Conservation (phyloP, 1,284 basidiomycete species). For the Heterobasidion parviporum region DNA sequence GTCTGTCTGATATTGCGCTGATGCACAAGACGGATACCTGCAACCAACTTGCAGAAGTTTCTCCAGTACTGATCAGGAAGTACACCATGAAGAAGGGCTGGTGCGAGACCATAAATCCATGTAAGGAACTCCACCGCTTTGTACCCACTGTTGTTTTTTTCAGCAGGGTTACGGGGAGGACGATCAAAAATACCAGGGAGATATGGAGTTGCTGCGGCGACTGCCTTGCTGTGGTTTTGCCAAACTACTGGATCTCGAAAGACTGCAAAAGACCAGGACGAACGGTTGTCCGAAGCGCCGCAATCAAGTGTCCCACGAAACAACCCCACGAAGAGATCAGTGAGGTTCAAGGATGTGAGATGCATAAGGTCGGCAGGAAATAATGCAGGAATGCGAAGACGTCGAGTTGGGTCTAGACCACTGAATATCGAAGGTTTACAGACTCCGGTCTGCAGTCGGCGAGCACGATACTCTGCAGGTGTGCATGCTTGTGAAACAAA, state of each 20-base stretch:
- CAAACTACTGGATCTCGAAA: constrained; percentile 15
- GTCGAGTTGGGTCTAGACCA: too few relatives aligned
- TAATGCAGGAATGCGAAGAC: constrained; percentile 16
- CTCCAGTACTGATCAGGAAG: constrained; percentile 11
- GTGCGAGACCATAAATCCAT: constrained; percentile 7
- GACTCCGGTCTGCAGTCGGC: too few relatives aligned
- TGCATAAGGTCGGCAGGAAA: constrained; percentile 32
- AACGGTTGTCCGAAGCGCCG: constrained; percentile 10
- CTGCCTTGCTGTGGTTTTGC: constrained; percentile 20
- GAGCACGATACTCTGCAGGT: too few relatives aligned
- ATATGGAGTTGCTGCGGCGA: constrained; percentile 18
- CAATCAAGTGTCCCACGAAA: constrained; percentile 22
- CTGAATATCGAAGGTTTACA: too few relatives aligned
- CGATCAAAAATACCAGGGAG: constrained; percentile 25
- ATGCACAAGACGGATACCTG: constrained; percentile 10
- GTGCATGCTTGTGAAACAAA: background rate
- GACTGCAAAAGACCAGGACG: constrained; percentile 25
- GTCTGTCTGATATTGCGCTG: constrained; percentile 5
- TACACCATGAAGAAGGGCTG: constrained; percentile 6
- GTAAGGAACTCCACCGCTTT: constrained; percentile 7
- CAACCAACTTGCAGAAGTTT: constrained; percentile 13
- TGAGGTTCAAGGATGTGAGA: constrained; percentile 19
- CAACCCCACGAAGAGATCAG: constrained; percentile 21
- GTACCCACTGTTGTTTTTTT: too few relatives aligned
- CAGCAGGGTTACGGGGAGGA: too few relatives aligned